phyloP scores from a whole-genome alignment of 345 rosid genomes.

The Noccaea caerulescens region DNA sequence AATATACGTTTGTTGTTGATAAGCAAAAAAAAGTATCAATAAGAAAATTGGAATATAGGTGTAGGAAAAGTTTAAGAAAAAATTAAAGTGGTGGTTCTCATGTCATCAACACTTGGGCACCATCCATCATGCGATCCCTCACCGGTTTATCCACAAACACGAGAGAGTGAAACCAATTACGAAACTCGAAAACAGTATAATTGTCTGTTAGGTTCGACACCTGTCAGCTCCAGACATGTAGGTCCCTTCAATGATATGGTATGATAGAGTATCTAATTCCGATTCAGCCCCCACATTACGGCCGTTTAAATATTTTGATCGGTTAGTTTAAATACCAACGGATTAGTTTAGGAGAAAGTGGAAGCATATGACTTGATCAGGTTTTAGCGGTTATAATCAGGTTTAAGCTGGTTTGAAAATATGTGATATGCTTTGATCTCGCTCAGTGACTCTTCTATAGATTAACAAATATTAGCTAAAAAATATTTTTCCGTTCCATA shows the following conservation, averaged over 20 bases:
- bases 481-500: no score
- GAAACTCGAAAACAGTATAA: conserved; percentile 29
- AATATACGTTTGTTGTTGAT: conserved; percentile 2
- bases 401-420: not conserved
- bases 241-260: conserved; percentile 45
- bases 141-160: conserved; percentile 35
- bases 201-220: conserved; percentile 39
- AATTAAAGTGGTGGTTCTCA: conserved; percentile 39
- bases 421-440: not conserved
- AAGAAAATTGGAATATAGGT: conserved; percentile 16
- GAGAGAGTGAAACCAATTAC: conserved; percentile 27
- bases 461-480: no score
- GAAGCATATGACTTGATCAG: not conserved
- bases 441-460: not conserved
- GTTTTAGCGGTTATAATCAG: not conserved
- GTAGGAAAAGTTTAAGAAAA: not conserved
- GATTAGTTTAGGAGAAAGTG: not conserved
- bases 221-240: conserved; percentile 40
- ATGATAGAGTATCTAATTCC: conserved; percentile 36
- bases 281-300: conserved; percentile 20
- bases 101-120: conserved; percentile 40
- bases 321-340: not conserved
- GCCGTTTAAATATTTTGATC: not conserved
- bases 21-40: not conserved
- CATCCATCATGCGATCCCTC: conserved; percentile 36